Conservation (phyloP, 257 asterid genomes). For the Ehretia macrophylla region DNA sequence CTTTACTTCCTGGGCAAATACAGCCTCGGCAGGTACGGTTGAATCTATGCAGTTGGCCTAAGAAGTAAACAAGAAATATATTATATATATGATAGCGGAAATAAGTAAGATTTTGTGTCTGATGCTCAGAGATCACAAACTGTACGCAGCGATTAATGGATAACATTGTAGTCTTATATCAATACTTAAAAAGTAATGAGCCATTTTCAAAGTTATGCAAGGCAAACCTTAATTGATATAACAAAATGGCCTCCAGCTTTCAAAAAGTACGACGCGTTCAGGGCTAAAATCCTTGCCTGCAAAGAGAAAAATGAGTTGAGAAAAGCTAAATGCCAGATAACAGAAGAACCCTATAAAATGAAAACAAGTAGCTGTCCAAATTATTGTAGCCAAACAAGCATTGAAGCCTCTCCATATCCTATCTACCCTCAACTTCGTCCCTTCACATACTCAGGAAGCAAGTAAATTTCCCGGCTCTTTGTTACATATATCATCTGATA, state of each 20-base stretch:
- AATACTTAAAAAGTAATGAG: neutral
- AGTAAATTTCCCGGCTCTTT: too few species aligned
- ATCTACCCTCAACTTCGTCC: too few species aligned
- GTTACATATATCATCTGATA: too few species aligned
- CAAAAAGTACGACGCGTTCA: constrained; percentile 80
- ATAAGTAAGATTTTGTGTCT: neutral
- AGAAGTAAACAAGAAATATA: neutral
- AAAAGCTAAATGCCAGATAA: too few species aligned
- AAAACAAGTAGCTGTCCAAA: too few species aligned
- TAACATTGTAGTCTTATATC: neutral
- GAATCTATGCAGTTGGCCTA: constrained; percentile 96
- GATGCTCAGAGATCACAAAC: too few species aligned
- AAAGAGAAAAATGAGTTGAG: neutral
- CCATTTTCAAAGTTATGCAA: neutral
- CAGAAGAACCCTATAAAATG: too few species aligned
- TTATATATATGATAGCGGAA: neutral
- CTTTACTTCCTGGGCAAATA: constrained; percentile 90
- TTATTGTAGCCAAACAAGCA: too few species aligned
- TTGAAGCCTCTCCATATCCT: too few species aligned
- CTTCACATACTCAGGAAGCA: too few species aligned
- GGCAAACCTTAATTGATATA: constrained; percentile 76
- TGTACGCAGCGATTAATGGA: too few species aligned
- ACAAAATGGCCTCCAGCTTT: constrained; percentile 90
- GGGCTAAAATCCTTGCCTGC: constrained; percentile 92
- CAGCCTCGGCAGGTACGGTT: constrained; percentile 84